Evolutionary conservation across 1,284 basidiomycete species (phyloP).

Genomic region (Leccinum angustisporum): DNA sequence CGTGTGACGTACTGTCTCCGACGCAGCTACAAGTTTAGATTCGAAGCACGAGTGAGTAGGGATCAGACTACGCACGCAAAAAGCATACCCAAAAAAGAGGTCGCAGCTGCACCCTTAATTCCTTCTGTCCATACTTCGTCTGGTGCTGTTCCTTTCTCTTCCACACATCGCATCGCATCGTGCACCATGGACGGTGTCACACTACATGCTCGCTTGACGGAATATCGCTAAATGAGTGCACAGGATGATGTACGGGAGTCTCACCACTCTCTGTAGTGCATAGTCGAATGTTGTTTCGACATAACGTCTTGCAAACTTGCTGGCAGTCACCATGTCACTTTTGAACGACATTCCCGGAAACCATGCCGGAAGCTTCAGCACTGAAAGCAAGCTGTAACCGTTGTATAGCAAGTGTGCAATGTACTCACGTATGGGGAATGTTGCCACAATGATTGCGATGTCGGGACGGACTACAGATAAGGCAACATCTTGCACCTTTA

Average conservation of each 20-base stretch:
- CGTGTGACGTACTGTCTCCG: background rate
- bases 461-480: background rate
- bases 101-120: background rate
- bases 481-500: background rate
- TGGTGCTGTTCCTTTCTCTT: background rate
- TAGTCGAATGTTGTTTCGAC: slow-evolving; percentile 1
- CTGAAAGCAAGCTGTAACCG: background rate
- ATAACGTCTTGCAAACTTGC: background rate
- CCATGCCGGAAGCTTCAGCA: slow-evolving; percentile 8
- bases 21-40: background rate
- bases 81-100: background rate
- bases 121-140: background rate
- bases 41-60: background rate
- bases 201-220: background rate
- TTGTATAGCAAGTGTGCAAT: background rate
- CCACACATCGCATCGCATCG: background rate
- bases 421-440: slow-evolving; percentile 18
- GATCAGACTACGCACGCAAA: background rate
- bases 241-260: background rate
- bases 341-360: background rate
- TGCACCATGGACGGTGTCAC: slow-evolving; percentile 1
- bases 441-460: background rate
- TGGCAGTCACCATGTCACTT: background rate
- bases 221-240: background rate
- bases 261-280: background rate